Evolutionary conservation across 2,329 filamentous ascomycete species (phyloP).

Genomic region (Colletotrichum spinosum): DNA sequence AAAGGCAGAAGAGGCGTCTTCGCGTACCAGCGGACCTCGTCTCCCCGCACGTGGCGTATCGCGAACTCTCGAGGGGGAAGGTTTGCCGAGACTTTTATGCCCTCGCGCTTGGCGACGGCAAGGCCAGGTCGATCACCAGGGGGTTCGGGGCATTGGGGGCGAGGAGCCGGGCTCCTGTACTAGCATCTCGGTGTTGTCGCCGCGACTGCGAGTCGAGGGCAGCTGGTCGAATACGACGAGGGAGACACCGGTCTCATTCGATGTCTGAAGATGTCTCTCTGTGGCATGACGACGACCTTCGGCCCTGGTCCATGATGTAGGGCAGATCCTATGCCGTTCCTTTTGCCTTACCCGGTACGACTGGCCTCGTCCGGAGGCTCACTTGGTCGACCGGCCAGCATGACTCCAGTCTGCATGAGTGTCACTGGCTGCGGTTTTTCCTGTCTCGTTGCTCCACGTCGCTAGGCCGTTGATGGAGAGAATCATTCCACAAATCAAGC

Average conservation of each 20-base stretch:
- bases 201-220: constrained; percentile 10
- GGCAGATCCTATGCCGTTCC: constrained; percentile 12
- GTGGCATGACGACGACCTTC: constrained; percentile 18
- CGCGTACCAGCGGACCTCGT: constrained; percentile 20
- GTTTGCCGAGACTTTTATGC: constrained; percentile 37
- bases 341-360: constrained; percentile 4
- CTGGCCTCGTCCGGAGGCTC: constrained; percentile 1
- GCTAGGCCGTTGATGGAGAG: not conserved
- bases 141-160: constrained; percentile 14
- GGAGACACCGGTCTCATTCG: constrained; percentile 4
- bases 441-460: not conserved
- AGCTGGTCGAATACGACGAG: constrained; percentile 15
- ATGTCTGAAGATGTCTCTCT: constrained; percentile 18
- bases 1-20: not conserved
- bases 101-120: constrained; percentile 32
- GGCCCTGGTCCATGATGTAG: constrained; percentile 27
- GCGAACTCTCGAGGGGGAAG: constrained; percentile 30
- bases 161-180: constrained; percentile 3
- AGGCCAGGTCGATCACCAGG: constrained; percentile 31
- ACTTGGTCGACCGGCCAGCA: constrained; percentile 12
- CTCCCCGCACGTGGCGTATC: constrained; percentile 32
- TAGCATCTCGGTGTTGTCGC: constrained; percentile 19
- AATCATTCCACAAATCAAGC: constrained; percentile 2
- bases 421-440: constrained; percentile 4
- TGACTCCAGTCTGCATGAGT: constrained; percentile 27